Percentiles rank a stretch among this genome's conserved stretches.
phyloP scores from a whole-genome alignment of 2,329 filamentous ascomycete species.

The Fonsecaea pugnacius region DNA sequence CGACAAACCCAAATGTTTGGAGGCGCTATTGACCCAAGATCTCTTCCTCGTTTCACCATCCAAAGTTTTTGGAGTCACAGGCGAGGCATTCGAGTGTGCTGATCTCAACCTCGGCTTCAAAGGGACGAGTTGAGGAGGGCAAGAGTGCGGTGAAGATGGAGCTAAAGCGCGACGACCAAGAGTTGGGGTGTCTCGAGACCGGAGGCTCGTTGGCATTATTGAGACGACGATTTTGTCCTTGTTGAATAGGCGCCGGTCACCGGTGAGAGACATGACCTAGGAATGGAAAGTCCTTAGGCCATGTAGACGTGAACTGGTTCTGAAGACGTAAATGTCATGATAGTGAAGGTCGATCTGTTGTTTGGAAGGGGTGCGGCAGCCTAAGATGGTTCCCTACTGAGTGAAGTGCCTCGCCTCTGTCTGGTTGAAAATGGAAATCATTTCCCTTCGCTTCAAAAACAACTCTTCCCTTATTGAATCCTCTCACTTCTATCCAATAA shows the following conservation, averaged over 20 bases:
- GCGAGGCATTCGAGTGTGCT: neutral
- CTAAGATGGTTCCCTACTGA: neutral
- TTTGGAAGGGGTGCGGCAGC: conserved; percentile 13
- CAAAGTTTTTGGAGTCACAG: conserved; percentile 3
- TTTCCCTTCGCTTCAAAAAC: neutral
- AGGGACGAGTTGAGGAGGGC: neutral
- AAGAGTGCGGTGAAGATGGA: conserved; percentile 3
- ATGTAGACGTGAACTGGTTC: neutral
- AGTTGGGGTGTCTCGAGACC: conserved; percentile 7
- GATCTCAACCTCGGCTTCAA: neutral
- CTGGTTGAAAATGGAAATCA: neutral
- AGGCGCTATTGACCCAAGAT: conserved; percentile 24
- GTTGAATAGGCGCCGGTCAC: neutral
- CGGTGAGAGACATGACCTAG: conserved; percentile 13
- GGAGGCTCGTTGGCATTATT: conserved; percentile 20
- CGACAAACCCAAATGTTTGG: conserved; percentile 19
- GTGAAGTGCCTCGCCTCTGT: neutral
- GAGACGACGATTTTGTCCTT: neutral
- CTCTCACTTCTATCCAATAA: neutral
- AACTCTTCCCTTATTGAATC: neutral
- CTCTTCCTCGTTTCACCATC: conserved; percentile 13
- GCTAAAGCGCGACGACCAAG: neutral
- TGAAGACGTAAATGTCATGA: neutral
- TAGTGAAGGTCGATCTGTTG: conserved; percentile 1
- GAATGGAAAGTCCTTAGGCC: neutral